Percentiles rank a stretch among this genome's conserved stretches.
phyloP scores from a whole-genome alignment of 345 rosid genomes.

The Hirschfeldia incana region DNA sequence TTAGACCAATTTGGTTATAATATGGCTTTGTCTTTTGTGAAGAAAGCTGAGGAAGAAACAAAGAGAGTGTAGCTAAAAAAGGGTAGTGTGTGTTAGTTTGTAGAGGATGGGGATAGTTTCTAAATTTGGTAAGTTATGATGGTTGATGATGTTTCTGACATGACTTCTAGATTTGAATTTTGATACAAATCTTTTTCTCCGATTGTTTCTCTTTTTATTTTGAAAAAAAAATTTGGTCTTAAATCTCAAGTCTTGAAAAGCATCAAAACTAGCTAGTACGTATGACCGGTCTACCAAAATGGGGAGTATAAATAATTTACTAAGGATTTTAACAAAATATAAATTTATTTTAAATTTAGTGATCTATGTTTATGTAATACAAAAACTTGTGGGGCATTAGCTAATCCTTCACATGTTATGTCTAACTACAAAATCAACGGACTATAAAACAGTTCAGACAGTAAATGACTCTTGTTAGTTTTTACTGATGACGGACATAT shows the following conservation, averaged over 20 bases:
- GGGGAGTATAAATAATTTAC: not conserved
- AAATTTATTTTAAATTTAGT: too few species aligned
- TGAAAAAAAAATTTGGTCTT: not conserved
- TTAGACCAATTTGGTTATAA: conserved; percentile 10
- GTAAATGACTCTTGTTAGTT: not conserved
- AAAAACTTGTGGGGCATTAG: too few species aligned
- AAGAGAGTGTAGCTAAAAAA: conserved; percentile 16
- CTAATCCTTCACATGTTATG: too few species aligned
- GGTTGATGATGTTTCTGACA: conserved; percentile 28
- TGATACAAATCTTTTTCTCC: not conserved
- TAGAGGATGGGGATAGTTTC: conserved; percentile 8
- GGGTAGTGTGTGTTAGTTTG: conserved; percentile 21
- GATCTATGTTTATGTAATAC: too few species aligned
- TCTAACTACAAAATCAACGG: too few species aligned
- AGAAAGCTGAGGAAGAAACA: conserved; percentile 31
- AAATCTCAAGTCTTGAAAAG: not conserved
- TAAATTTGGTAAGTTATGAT: conserved; percentile 28
- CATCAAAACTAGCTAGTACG: not conserved
- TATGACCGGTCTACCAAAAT: not conserved
- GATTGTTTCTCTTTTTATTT: not conserved
- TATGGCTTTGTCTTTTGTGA: conserved; percentile 29
- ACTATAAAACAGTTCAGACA: not conserved
- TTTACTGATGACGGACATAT: not conserved
- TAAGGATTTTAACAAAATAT: not conserved
- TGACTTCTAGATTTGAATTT: conserved; percentile 18